Percentiles rank a stretch among this genome's conserved stretches.
Evolutionary conservation across 1,284 basidiomycete species (phyloP).

Genomic region (Ceratobasidium papillatum): DNA sequence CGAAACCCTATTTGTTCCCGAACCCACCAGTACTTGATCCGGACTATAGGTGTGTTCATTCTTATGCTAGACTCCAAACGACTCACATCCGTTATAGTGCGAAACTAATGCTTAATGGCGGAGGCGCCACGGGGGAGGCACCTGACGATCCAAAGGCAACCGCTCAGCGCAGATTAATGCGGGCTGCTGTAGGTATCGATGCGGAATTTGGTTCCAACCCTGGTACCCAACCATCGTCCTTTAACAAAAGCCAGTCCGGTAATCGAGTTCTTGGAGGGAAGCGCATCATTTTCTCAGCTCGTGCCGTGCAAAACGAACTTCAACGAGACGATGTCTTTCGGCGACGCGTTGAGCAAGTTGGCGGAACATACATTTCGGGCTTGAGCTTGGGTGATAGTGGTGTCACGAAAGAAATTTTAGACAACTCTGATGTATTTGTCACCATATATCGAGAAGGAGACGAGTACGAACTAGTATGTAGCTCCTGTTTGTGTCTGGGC

Average conservation of each 20-base stretch:
- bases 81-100: constrained; percentile 4
- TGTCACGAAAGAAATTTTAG: constrained; percentile 56
- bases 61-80: neutral
- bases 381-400: constrained; percentile 4
- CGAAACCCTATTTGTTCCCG: constrained; percentile 76
- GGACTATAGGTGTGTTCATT: constrained; percentile 29
- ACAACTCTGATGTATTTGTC: constrained; percentile 71
- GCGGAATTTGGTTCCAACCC: constrained; percentile 8
- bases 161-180: constrained; percentile 5
- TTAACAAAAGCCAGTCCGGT: constrained; percentile 31
- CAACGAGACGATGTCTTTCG: constrained; percentile 64
- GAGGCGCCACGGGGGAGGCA: neutral
- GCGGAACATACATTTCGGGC: constrained; percentile 49
- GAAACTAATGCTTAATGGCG: constrained; percentile 5
- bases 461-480: constrained; percentile 65
- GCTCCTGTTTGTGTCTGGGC: neutral
- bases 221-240: constrained; percentile 17
- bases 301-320: constrained; percentile 61
- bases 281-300: constrained; percentile 66
- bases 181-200: neutral
- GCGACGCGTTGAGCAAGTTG: constrained; percentile 66
- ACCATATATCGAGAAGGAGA: constrained; percentile 72
- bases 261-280: constrained; percentile 51
- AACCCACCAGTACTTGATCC: constrained; percentile 48
- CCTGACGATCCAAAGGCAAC: constrained; percentile 33